Percentiles rank a stretch among this genome's conserved stretches.
phyloP scores from a whole-genome alignment of 2,329 filamentous ascomycete species.

The Trichoderma atroviride region DNA sequence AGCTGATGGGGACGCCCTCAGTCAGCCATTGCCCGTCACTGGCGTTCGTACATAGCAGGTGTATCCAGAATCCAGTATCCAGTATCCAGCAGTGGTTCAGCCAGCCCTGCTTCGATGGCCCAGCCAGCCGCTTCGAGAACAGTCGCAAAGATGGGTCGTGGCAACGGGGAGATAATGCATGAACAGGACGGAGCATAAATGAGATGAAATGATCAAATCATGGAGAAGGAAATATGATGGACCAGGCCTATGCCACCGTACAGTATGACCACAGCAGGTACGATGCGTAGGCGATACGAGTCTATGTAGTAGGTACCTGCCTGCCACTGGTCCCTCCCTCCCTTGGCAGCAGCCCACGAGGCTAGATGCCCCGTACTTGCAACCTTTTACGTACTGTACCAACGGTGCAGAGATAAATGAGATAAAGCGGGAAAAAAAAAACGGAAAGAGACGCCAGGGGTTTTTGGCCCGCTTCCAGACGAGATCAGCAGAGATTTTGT shows the following conservation, averaged over 20 bases:
- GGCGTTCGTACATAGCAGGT: background rate
- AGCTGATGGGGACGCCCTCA: constrained; percentile 11
- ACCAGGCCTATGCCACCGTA: background rate
- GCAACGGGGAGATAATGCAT: constrained; percentile 14
- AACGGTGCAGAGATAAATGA: background rate
- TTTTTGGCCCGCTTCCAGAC: constrained; percentile 20
- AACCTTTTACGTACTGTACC: background rate
- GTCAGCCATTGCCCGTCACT: constrained; percentile 2
- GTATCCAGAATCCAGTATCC: no score
- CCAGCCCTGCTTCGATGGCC: background rate
- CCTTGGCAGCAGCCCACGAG: background rate
- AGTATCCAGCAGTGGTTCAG: background rate
- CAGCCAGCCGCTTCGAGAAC: background rate
- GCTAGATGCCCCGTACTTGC: background rate
- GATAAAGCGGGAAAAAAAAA: constrained; percentile 18
- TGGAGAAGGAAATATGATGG: background rate
- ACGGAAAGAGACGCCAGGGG: constrained; percentile 22
- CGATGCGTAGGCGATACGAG: background rate
- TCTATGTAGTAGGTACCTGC: background rate
- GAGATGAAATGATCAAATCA: constrained; percentile 21
- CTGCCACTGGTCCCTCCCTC: background rate
- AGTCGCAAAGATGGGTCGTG: background rate
- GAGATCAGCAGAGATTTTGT: constrained; percentile 27
- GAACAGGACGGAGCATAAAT: constrained; percentile 17
- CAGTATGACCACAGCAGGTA: background rate